A percentile compares a stretch with the other conserved stretches of the same genome.
Conservation (phyloP, 1,139 yeast species). For the Saccharomyces uvarum region DNA sequence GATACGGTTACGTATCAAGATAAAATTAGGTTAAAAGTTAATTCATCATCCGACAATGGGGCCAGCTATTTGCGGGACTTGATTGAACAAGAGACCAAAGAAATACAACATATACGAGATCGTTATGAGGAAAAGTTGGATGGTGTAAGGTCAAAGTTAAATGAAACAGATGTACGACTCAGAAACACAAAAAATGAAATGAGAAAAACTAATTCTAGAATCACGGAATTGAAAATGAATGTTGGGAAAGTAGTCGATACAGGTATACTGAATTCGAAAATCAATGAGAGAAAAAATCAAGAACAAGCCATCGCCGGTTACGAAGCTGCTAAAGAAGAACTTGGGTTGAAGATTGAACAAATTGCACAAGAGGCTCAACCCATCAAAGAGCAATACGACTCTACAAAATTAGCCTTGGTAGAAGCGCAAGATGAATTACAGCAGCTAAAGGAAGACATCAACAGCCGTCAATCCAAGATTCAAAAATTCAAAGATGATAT, state of each 20-base stretch:
- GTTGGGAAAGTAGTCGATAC: slow-evolving; percentile 35
- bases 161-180: slow-evolving; percentile 9
- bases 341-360: slow-evolving; percentile 22
- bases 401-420: slow-evolving; percentile 10
- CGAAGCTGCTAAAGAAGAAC: slow-evolving; percentile 23
- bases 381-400: slow-evolving; percentile 19
- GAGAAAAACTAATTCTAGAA: slow-evolving; percentile 15
- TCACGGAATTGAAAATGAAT: slow-evolving; percentile 20
- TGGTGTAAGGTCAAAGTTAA: slow-evolving; percentile 10
- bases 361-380: slow-evolving; percentile 22
- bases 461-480: slow-evolving; percentile 24
- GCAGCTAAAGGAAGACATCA: slow-evolving; percentile 22
- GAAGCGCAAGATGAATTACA: slow-evolving; percentile 11
- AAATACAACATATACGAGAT: slow-evolving; percentile 14
- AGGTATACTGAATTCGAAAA: slow-evolving; percentile 33
- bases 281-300: slow-evolving; percentile 26
- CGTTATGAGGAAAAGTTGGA: slow-evolving; percentile 14
- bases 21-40: slow-evolving; percentile 20
- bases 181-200: slow-evolving; percentile 8
- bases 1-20: slow-evolving; percentile 50
- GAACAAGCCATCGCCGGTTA: slow-evolving; percentile 27
- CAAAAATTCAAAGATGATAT: slow-evolving; percentile 25
- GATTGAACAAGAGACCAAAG: slow-evolving; percentile 23
- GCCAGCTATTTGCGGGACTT: slow-evolving; percentile 21
- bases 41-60: slow-evolving; percentile 20